These are phyloP conservation scores for Ogataea glucozyma DNA, from an alignment of 805 yeast species.

Conservation along the genomic window DNA sequence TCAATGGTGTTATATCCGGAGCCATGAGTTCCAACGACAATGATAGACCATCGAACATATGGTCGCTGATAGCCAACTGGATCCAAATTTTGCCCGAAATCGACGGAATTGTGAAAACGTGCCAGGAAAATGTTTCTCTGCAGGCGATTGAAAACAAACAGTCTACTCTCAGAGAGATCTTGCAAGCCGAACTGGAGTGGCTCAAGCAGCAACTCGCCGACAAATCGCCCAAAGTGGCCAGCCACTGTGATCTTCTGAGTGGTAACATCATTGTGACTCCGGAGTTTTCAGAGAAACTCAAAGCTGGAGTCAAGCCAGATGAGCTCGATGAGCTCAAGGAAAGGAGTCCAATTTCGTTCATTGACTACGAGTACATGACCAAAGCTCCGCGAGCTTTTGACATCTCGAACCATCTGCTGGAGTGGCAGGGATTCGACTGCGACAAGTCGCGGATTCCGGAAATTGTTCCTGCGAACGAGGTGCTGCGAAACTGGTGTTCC, in stretches of 20 bases:
- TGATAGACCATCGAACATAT: constrained; percentile 45
- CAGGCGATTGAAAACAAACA: constrained; percentile 16
- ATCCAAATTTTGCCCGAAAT: constrained; percentile 58
- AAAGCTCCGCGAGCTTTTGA: constrained; percentile 76
- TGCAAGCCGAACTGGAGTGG: constrained; percentile 58
- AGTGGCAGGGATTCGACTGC: constrained; percentile 83
- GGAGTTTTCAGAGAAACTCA: constrained; percentile 26
- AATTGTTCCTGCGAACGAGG: constrained; percentile 44
- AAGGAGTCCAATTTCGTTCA: constrained; percentile 52
- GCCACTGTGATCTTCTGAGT: constrained; percentile 72
- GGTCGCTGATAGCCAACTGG: constrained; percentile 67
- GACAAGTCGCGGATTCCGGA: constrained; percentile 58
- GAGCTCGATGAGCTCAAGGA: constrained; percentile 14
- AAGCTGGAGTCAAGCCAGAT: constrained; percentile 25
- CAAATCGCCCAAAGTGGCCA: constrained; percentile 57
- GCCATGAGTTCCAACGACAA: constrained; percentile 6
- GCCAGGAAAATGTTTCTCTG: constrained; percentile 37
- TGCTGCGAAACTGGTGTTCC: constrained; percentile 57
- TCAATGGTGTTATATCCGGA: constrained; percentile 6
- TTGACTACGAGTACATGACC: constrained; percentile 72
- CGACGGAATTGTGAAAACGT: constrained; percentile 38
- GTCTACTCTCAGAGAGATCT: constrained; percentile 35
- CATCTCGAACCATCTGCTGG: constrained; percentile 72
- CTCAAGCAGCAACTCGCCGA: constrained; percentile 40
- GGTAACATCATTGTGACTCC: constrained; percentile 70